Evolutionary conservation across 2,329 filamentous ascomycete species (phyloP).

Genomic region (Penicillium nordicum): DNA sequence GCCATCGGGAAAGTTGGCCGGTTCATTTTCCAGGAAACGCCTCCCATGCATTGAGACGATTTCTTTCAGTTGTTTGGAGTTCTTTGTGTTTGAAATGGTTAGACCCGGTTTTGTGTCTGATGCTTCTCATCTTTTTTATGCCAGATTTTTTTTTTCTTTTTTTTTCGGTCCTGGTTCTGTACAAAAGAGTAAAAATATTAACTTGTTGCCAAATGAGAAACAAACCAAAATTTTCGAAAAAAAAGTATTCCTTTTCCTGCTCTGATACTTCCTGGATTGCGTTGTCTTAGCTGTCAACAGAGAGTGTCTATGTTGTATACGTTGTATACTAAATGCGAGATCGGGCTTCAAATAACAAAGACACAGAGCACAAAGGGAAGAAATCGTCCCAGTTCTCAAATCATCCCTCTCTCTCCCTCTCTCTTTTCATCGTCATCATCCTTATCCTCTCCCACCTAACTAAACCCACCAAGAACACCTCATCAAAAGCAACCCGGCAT

Average conservation of each 20-base stretch:
- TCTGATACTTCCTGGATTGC: neutral
- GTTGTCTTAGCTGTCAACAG: neutral
- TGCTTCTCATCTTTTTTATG: slow-evolving; percentile 15
- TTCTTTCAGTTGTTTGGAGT: slow-evolving; percentile 17
- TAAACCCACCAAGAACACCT: neutral
- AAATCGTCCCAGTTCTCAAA: neutral
- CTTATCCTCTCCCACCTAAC: neutral
- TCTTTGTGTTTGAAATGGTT: slow-evolving; percentile 15
- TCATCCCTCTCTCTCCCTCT: neutral
- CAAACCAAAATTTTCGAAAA: slow-evolving; percentile 21
- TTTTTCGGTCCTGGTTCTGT: slow-evolving; percentile 20
- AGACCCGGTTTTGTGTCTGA: slow-evolving; percentile 12
- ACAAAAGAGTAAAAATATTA: slow-evolving; percentile 23
- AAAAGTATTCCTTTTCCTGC: slow-evolving; percentile 1
- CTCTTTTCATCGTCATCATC: neutral
- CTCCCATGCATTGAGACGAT: slow-evolving; percentile 7
- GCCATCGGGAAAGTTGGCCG: slow-evolving; percentile 7
- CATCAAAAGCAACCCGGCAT: neutral
- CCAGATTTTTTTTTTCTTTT: slow-evolving; percentile 15
- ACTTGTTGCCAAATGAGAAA: slow-evolving; percentile 22
- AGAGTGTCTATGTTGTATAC: neutral
- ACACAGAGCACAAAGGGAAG: neutral
- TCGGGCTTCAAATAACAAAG: neutral
- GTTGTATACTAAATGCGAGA: neutral
- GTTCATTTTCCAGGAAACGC: slow-evolving; percentile 6